A percentile compares a stretch with the other conserved stretches of the same genome.
These are phyloP conservation scores for Benincasa hispida DNA, from an alignment of 306 rosid genomes.

Conservation along the genomic window DNA sequence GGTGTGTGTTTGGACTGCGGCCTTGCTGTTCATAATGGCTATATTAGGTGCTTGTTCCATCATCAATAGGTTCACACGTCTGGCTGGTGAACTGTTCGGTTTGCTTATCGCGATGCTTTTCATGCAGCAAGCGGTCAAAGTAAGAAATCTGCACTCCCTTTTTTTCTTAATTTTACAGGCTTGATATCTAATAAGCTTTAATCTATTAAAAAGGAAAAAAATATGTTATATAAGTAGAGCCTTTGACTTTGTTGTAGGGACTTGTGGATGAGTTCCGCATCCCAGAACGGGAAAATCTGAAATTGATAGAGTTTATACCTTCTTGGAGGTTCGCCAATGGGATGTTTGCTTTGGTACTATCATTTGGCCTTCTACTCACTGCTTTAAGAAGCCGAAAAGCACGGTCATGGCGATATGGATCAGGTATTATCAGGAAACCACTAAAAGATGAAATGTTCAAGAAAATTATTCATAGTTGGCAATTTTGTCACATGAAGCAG, in stretches of 20 bases:
- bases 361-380: constrained; percentile 91
- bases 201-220: not conserved
- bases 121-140: constrained; percentile 93
- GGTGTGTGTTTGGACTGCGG: constrained; percentile 95
- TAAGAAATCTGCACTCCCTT: constrained; percentile 14
- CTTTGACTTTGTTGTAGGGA: constrained; percentile 32
- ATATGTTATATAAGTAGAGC: not conserved
- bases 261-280: constrained; percentile 75
- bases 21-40: constrained; percentile 61
- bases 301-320: constrained; percentile 33
- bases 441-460: not conserved
- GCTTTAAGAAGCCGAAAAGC: constrained; percentile 86
- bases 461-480: not conserved
- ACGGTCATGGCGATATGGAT: constrained; percentile 94
- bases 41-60: constrained; percentile 93
- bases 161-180: not conserved
- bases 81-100: constrained; percentile 93
- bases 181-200: not conserved
- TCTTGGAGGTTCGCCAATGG: constrained; percentile 97
- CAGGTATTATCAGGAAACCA: constrained; percentile 34
- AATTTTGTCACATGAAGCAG: not conserved
- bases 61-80: constrained; percentile 84
- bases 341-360: constrained; percentile 94
- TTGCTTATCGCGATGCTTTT: constrained; percentile 95
- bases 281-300: constrained; percentile 49